Percentiles rank a stretch among this genome's conserved stretches.
Evolutionary conservation across 2,329 filamentous ascomycete genomes (phyloP).

Genomic region (Diatrype stigma): DNA sequence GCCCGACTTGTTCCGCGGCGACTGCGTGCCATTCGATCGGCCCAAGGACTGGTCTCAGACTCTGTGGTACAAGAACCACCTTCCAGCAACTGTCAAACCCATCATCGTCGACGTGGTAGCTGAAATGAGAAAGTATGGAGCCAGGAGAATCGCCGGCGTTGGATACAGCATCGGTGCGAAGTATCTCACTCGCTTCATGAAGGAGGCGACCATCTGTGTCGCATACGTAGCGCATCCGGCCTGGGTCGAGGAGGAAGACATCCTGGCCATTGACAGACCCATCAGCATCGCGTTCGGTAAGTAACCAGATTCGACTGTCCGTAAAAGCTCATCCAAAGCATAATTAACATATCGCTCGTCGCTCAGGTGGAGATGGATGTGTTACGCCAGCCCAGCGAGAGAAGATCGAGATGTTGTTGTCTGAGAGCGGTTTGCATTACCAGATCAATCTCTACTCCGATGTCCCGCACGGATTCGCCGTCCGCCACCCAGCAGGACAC

Average conservation of each 20-base stretch:
- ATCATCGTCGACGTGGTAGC: conserved; percentile 30
- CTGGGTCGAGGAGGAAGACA: conserved; percentile 41
- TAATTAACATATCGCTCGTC: not conserved
- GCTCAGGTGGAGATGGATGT: conserved; percentile 31
- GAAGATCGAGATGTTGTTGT: conserved; percentile 43
- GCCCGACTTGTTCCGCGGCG: conserved; percentile 58
- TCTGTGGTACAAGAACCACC: conserved; percentile 31
- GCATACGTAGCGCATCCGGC: conserved; percentile 46
- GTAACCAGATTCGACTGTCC: no score
- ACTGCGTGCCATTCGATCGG: conserved; percentile 41
- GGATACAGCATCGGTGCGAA: conserved; percentile 43
- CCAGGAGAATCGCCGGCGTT: conserved; percentile 33
- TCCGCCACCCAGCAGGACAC: not conserved
- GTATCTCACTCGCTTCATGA: conserved; percentile 37
- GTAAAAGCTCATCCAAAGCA: no score
- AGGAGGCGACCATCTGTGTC: conserved; percentile 38
- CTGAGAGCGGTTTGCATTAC: conserved; percentile 29
- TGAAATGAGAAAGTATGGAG: conserved; percentile 24
- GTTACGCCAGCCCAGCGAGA: conserved; percentile 42
- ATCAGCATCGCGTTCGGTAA: conserved; percentile 44
- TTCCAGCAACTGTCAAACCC: conserved; percentile 25
- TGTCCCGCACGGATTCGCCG: not conserved
- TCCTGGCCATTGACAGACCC: conserved; percentile 39
- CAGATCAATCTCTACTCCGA: conserved; percentile 3
- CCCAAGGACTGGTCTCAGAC: conserved; percentile 32